A percentile compares a stretch with the other conserved stretches of the same genome.
These are phyloP conservation scores for Lasiodiplodia sp. DNA, from an alignment of 2,329 filamentous ascomycete species.

Conservation along the genomic window DNA sequence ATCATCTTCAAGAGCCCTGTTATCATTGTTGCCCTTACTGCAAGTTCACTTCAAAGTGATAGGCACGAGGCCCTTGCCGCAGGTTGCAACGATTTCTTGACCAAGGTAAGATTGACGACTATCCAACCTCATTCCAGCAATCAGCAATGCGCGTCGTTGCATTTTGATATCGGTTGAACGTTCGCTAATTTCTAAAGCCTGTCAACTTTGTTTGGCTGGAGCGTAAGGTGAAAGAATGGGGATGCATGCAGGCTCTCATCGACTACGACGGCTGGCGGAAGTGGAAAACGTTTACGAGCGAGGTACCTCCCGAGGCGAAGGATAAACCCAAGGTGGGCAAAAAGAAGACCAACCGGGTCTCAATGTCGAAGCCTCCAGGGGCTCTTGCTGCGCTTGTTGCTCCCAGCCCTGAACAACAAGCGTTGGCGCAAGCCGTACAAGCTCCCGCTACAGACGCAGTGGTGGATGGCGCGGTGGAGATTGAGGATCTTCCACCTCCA, in stretches of 20 bases:
- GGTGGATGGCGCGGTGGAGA: slow-evolving; percentile 9
- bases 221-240: slow-evolving; percentile 98
- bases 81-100: slow-evolving; percentile 97
- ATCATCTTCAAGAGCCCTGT: slow-evolving; percentile 91
- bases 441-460: slow-evolving; percentile 12
- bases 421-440: slow-evolving; percentile 16
- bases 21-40: slow-evolving; percentile 96
- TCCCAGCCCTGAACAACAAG: slow-evolving; percentile 16
- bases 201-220: slow-evolving; percentile 98
- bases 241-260: slow-evolving; percentile 98
- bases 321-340: slow-evolving; percentile 35
- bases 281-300: slow-evolving; percentile 80
- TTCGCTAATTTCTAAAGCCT: slow-evolving; percentile 64
- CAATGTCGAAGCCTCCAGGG: slow-evolving; percentile 14
- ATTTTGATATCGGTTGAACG: neutral
- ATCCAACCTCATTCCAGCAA: no score
- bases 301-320: slow-evolving; percentile 41
- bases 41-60: slow-evolving; percentile 92
- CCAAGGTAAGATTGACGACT: slow-evolving; percentile 71
- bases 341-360: slow-evolving; percentile 29
- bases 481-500: neutral
- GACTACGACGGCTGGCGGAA: slow-evolving; percentile 98
- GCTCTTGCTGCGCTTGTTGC: neutral
- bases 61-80: slow-evolving; percentile 92
- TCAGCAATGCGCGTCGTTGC: no score